Evolutionary conservation across 73 alveolate genomes (phyloP).

Genomic region (Durusdinium trenchii): DNA sequence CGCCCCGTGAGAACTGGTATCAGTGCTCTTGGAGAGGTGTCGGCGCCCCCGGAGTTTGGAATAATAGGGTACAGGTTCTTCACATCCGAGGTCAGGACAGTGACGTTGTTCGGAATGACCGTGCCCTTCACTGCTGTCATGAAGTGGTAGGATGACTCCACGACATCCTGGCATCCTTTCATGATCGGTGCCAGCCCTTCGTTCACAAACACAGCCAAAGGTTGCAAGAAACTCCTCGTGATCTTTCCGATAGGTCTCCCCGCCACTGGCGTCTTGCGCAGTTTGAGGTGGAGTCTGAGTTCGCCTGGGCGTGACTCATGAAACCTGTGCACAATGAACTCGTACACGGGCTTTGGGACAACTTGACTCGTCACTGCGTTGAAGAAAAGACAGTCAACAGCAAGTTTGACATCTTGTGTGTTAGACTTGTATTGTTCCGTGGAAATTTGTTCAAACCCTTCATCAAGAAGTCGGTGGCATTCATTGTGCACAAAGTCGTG

Average conservation of each 20-base stretch:
- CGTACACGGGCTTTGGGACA: not conserved
- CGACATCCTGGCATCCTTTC: not conserved
- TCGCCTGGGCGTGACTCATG: not conserved
- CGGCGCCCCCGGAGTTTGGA: not conserved
- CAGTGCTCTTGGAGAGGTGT: not conserved
- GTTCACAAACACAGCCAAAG: slow-evolving; percentile 1
- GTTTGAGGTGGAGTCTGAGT: not conserved
- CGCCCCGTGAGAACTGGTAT: not conserved
- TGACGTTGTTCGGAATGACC: not conserved
- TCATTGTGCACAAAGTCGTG: not conserved
- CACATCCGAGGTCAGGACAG: not conserved
- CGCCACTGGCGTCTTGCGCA: not conserved
- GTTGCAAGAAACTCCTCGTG: not conserved
- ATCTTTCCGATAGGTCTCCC: not conserved
- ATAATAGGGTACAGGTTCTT: not conserved
- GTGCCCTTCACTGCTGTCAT: not conserved
- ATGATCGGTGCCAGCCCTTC: slow-evolving; percentile 17
- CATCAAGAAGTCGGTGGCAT: not conserved
- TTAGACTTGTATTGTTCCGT: not conserved
- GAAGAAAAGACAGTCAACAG: not conserved
- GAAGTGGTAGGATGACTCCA: not conserved
- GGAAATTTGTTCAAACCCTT: slow-evolving; percentile 8
- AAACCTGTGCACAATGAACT: not conserved
- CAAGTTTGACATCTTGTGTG: not conserved
- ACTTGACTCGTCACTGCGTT: not conserved